These are phyloP conservation scores for Guillardia theta DNA, from an alignment of 78 protist genomes.

Conservation along the genomic window DNA sequence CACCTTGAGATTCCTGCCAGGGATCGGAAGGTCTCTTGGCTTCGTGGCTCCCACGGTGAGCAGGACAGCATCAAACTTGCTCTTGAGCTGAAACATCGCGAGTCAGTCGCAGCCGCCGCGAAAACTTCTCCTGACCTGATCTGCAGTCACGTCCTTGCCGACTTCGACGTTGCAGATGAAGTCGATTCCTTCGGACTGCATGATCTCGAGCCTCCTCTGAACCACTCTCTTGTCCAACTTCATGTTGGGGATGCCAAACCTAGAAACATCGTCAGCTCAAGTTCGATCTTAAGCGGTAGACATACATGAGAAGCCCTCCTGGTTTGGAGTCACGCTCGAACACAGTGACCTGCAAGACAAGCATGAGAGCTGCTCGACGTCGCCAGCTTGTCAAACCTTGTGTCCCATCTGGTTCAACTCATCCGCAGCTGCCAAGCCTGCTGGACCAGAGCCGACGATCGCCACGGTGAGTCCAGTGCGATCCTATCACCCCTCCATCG, in stretches of 20 bases:
- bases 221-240: slow-evolving; percentile 77
- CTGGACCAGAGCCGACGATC: slow-evolving; percentile 85
- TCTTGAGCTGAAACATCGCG: background rate
- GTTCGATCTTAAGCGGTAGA: no score
- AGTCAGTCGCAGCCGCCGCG: no score
- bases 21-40: slow-evolving; percentile 72
- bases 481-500: background rate
- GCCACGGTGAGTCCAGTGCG: slow-evolving; percentile 46
- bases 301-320: slow-evolving; percentile 85
- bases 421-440: slow-evolving; percentile 83
- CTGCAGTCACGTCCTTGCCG: background rate
- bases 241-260: slow-evolving; percentile 60
- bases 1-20: slow-evolving; percentile 70
- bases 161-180: slow-evolving; percentile 47
- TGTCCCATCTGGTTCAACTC: slow-evolving; percentile 77
- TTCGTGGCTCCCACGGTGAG: slow-evolving; percentile 72
- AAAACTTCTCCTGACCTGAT: background rate
- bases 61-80: slow-evolving; percentile 59
- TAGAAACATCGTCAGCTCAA: no score
- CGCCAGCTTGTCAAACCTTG: slow-evolving; percentile 40
- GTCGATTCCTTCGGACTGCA: slow-evolving; percentile 62
- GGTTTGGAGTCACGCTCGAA: slow-evolving; percentile 67
- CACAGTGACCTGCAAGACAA: slow-evolving; percentile 53
- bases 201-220: slow-evolving; percentile 54
- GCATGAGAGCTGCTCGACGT: background rate